Percentiles rank a stretch among this genome's conserved stretches.
Conservation (phyloP, 1,284 basidiomycete genomes). For the Tetrapyrgos nigripes region DNA sequence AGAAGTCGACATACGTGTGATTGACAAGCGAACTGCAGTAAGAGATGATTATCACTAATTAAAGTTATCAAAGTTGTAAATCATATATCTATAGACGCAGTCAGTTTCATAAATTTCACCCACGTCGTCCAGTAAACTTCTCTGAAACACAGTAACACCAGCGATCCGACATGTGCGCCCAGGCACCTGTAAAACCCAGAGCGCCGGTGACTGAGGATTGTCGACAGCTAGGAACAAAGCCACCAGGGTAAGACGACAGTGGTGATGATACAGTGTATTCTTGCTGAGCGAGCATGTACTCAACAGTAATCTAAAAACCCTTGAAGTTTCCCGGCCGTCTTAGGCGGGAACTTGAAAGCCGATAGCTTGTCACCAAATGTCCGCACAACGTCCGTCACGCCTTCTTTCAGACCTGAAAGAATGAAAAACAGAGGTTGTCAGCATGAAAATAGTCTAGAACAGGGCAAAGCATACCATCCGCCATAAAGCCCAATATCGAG, state of each 20-base stretch:
- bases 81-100: too few species aligned
- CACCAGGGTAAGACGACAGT: not conserved
- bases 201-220: too few species aligned
- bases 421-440: slow-evolving; percentile 7
- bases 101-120: too few species aligned
- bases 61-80: too few species aligned
- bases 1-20: too few species aligned
- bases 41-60: too few species aligned
- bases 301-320: slow-evolving; percentile 69
- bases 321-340: slow-evolving; percentile 70
- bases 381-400: slow-evolving; percentile 67
- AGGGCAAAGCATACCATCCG: slow-evolving; percentile 58
- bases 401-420: slow-evolving; percentile 68
- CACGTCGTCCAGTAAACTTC: too few species aligned
- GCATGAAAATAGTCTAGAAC: not conserved
- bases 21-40: too few species aligned
- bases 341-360: slow-evolving; percentile 80
- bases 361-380: slow-evolving; percentile 78
- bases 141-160: too few species aligned
- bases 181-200: too few species aligned
- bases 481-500: slow-evolving; percentile 61
- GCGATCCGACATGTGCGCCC: too few species aligned
- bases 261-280: not conserved
- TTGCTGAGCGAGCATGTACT: not conserved
- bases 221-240: not conserved